Evolutionary conservation across 305 asterid genomes (phyloP), one percentile per base, ranked within the genome.

Genomic region (Fraxinus albicans): DNA sequence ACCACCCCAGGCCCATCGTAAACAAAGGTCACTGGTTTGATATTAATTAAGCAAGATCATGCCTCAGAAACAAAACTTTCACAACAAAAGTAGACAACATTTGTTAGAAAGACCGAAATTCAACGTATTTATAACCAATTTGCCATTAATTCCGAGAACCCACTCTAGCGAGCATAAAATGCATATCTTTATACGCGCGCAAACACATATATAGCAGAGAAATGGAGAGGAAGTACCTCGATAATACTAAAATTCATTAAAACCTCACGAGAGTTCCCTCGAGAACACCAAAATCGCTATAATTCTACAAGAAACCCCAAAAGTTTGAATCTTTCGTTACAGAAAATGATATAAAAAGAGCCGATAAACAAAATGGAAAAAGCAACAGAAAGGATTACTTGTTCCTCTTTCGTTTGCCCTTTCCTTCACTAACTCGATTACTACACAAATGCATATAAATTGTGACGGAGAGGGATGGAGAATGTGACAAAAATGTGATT

Each of bases 361-460:
- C 34, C 9, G 72, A 79, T 9, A n/a, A 85, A 69, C 74, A 31
- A 60, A 53, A 73, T 25, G 12, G 72, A 63, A 47, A 81, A 72
- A 77, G 86, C 81, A 79, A 79, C 82, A 76, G 79, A 80, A 47
- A 77, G 75, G 76, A 81, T 79, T 77, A 82, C 53, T 25, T 31
- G 53, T 65, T 6, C 1, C 31, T 77, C 77, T 53, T 21, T 72
- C 36, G 36, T 69, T n/a, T 53, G 7, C 27, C 27, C 69, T 76
- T 86, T 82, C 27, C 79, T 47, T 79, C 82, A n/a, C 87, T 81
- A 65, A 74, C 70, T 78, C n/a, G 47, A 74, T 47, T 63, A 75
- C 9, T 3, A 19, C 82, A 80, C 44, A 77, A 58, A 36, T 8
- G 31, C 44, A 83, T 19, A 63, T 58, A 42, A 23, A 80, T 10